A percentile compares a stretch with the other conserved stretches of the same genome.
These are phyloP conservation scores for Alectoria sarmentosa DNA, from an alignment of 495 filamentous ascomycete genomes.

Conservation along the genomic window DNA sequence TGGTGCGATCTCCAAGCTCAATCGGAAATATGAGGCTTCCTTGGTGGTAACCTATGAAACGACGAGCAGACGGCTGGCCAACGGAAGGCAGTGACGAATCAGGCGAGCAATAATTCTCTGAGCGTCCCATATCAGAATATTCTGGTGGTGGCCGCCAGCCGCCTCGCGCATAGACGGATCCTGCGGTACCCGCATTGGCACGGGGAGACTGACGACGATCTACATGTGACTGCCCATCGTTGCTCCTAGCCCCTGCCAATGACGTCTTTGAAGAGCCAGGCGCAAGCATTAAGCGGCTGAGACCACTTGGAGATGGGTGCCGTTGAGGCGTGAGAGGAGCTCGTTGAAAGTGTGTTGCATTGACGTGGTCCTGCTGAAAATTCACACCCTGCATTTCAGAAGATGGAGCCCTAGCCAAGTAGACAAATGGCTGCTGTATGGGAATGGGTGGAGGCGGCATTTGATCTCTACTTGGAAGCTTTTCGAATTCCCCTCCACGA, in stretches of 20 bases:
- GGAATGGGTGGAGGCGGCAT: conserved; percentile 25
- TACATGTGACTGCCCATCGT: neutral
- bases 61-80: neutral
- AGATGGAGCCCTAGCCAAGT: neutral
- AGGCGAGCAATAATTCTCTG: neutral
- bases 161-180: neutral
- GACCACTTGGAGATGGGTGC: neutral
- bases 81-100: neutral
- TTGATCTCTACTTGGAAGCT: conserved; percentile 16
- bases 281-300: neutral
- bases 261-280: neutral
- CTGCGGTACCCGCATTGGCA: neutral
- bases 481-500: neutral
- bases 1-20: neutral
- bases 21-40: neutral
- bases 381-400: neutral
- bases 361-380: neutral
- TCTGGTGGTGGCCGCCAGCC: conserved; percentile 3
- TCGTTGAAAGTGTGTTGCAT: neutral
- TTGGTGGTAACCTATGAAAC: neutral
- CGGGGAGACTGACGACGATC: neutral
- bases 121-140: neutral
- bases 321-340: conserved; percentile 11
- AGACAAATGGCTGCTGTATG: neutral
- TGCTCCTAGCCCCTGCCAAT: neutral